Percentiles rank a stretch among this genome's conserved stretches.
phyloP scores from a whole-genome alignment of 176 grass and related monocot species.

The Oryza meyeriana region DNA sequence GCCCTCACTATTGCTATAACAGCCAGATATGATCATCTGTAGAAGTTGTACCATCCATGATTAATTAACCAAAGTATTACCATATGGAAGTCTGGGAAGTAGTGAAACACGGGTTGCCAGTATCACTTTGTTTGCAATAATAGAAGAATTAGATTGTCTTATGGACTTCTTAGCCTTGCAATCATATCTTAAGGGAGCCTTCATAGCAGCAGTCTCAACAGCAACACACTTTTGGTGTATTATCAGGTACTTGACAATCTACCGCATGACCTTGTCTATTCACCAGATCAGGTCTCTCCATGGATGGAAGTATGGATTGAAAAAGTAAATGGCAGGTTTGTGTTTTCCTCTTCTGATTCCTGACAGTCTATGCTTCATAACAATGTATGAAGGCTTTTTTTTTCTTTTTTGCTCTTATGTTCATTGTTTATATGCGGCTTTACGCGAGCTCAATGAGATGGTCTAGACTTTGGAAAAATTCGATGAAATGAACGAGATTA shows the following conservation, averaged over 20 bases:
- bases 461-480: not conserved
- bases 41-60: not conserved
- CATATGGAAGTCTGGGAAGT: not conserved
- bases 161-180: not conserved
- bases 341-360: constrained; percentile 11
- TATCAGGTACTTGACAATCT: constrained; percentile 98
- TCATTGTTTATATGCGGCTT: constrained; percentile 17
- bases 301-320: constrained; percentile 99
- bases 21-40: not conserved
- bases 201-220: not conserved
- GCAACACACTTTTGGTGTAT: constrained; percentile 37
- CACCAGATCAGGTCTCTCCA: constrained; percentile 78
- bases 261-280: constrained; percentile 94
- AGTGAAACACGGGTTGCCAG: not conserved
- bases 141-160: not conserved
- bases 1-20: not conserved
- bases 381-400: not conserved
- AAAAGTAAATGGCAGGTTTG: constrained; percentile 66
- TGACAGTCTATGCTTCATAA: not conserved
- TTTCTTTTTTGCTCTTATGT: constrained; percentile 14
- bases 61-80: not conserved
- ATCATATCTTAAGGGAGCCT: not conserved
- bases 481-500: constrained; percentile 11
- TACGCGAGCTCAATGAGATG: not conserved
- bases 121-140: not conserved